These are phyloP conservation scores for Usnea hakonensis DNA, from an alignment of 495 filamentous ascomycete species.

Conservation along the genomic window DNA sequence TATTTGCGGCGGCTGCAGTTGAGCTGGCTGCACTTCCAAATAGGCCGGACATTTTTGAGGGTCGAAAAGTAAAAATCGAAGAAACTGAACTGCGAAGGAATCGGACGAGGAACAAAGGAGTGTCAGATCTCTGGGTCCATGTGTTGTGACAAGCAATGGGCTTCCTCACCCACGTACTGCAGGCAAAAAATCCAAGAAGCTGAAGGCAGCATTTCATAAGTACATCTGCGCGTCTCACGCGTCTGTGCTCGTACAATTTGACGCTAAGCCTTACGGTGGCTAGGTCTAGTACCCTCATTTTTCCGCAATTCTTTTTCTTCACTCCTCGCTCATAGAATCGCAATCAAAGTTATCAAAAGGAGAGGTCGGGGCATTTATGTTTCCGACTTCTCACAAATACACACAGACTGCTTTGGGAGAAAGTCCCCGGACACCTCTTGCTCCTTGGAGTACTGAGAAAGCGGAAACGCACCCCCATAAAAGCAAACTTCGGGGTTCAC, in stretches of 20 bases:
- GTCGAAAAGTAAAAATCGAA: background rate
- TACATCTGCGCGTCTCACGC: conserved; percentile 3
- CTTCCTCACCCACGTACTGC: background rate
- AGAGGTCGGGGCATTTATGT: conserved; percentile 37
- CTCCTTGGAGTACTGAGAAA: conserved; percentile 39
- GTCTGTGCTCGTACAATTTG: background rate
- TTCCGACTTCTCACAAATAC: conserved; percentile 29
- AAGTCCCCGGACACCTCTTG: conserved; percentile 97
- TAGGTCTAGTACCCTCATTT: too few species aligned
- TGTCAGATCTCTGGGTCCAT: background rate
- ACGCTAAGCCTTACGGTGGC: conserved; percentile 9
- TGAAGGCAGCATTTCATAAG: conserved; percentile 1
- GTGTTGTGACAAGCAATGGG: background rate
- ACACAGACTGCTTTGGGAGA: conserved; percentile 83
- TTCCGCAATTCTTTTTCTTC: conserved; percentile 14
- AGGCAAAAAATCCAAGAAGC: background rate
- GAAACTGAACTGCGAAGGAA: background rate
- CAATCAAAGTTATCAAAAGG: conserved; percentile 98
- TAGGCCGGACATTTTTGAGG: conserved; percentile 52
- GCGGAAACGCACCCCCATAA: conserved; percentile 99
- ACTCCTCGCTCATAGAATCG: conserved; percentile 99
- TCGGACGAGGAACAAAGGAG: background rate
- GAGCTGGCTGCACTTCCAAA: conserved; percentile 50
- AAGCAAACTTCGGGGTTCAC: conserved; percentile 79
- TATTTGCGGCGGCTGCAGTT: conserved; percentile 43